Conservation (phyloP, 2,329 filamentous ascomycete species). For the Penicillium vulpinum region DNA sequence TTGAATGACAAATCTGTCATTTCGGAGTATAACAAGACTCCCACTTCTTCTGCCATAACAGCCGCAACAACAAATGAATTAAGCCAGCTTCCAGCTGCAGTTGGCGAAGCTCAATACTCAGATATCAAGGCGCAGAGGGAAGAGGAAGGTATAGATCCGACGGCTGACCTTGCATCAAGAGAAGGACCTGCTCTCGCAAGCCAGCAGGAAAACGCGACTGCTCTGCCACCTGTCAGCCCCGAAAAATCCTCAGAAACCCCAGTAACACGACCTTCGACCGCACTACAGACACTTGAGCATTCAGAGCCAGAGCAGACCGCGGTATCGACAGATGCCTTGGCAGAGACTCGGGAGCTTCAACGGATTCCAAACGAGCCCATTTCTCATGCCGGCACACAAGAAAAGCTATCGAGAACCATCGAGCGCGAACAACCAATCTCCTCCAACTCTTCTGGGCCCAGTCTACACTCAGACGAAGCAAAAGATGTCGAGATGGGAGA, state of each 20-base stretch:
- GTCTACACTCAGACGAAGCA: background rate
- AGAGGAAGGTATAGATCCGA: background rate
- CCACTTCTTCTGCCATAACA: background rate
- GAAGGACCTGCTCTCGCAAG: conserved; percentile 3
- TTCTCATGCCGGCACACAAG: background rate
- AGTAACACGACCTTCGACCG: background rate
- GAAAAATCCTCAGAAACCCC: background rate
- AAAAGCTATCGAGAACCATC: background rate
- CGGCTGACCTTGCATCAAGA: background rate
- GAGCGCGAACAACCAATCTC: background rate
- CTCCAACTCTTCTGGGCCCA: background rate
- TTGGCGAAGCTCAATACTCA: conserved; percentile 6
- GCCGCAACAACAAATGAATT: background rate
- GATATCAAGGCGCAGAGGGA: background rate
- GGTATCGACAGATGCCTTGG: background rate
- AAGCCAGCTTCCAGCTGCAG: background rate
- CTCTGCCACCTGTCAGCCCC: background rate
- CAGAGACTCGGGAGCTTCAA: background rate
- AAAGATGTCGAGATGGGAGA: conserved; percentile 14
- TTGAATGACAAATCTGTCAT: background rate
- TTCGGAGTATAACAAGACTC: background rate
- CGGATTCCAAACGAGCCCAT: background rate
- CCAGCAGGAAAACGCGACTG: background rate
- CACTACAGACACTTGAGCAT: background rate
- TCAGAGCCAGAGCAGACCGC: background rate